Evolutionary conservation across 1,284 basidiomycete species (phyloP), one percentile per base, ranked within the genome.

Genomic region (Naganishia sp.): DNA sequence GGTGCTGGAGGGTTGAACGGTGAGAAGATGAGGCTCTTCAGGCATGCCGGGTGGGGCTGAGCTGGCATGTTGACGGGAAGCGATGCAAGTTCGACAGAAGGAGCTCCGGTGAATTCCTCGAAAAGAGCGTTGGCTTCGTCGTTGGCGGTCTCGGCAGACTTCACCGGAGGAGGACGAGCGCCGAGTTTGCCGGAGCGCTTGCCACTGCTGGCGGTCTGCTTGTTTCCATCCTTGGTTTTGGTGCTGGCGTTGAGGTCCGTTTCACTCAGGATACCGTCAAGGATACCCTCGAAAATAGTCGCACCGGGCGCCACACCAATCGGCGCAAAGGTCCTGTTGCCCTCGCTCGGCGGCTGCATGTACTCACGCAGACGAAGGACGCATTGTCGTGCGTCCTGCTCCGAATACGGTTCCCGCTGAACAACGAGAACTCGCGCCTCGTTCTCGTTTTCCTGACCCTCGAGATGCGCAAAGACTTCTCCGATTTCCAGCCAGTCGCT

Each of bases 1-100:
- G 83, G 82, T 7, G 84, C 82, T 32, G 84, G 83, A 28, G 84
- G 84, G 74, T 84, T 84, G 83, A 84, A 85, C n/a, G 81, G 80
- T 31, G 83, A 82, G 57, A 85, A 73, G 67, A 81, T 77, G 67
- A 85, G 77, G n/a, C 79, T 74, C 67, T 79, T 80, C 47, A 85
- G 67, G 62, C 75, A 75, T 1, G 78, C 74, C 72, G 69, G 71
- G 28, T 71, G 77, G 71, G 73, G 79, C 67, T 72, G 69, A 41
- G 74, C 70, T 6, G 72, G 67, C 43, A 80, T 79, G 32, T 79
- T 67, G 35, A 81, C 74, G 23, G 77, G 74, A 9, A 78, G 68
- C 60, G 76, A 72, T 35, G 75, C 71, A 15, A 81, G 72, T n/a
- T 71, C 69, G 13, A 71, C 68, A 5, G 68, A 39, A 13, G 71